Evolutionary conservation across 2,329 filamentous ascomycete genomes (phyloP).

Genomic region (Apiospora koreana): DNA sequence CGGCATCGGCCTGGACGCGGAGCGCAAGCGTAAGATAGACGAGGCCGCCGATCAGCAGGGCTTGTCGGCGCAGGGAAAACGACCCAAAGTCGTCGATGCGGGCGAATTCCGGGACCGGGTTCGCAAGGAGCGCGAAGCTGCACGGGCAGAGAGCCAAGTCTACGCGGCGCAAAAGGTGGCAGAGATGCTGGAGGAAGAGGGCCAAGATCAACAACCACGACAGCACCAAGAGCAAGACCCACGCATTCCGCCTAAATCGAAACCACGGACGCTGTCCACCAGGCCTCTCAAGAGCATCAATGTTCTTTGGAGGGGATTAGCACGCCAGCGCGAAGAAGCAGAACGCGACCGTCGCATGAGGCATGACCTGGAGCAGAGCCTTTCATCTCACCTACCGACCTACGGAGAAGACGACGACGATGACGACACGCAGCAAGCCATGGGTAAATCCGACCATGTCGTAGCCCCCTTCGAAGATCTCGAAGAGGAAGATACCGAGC

Average conservation of each 20-base stretch:
- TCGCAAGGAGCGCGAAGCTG: constrained; percentile 68
- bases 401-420: constrained; percentile 62
- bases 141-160: constrained; percentile 68
- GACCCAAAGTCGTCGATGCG: constrained; percentile 58
- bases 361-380: constrained; percentile 65
- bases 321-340: constrained; percentile 68
- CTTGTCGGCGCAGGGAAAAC: constrained; percentile 46
- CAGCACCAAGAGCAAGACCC: constrained; percentile 23
- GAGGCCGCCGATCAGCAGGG: constrained; percentile 59
- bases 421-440: constrained; percentile 68
- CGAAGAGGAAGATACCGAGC: constrained; percentile 77
- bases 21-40: constrained; percentile 75
- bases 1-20: constrained; percentile 81
- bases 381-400: constrained; percentile 60
- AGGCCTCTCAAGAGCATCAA: constrained; percentile 68
- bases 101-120: constrained; percentile 74
- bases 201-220: constrained; percentile 26
- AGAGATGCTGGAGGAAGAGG: constrained; percentile 71
- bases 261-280: constrained; percentile 36
- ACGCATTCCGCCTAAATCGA: constrained; percentile 30
- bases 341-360: constrained; percentile 68
- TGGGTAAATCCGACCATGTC: constrained; percentile 58
- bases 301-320: constrained; percentile 76
- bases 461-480: constrained; percentile 66
- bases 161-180: constrained; percentile 80